These are phyloP conservation scores for Trichophaea hybrida DNA, from an alignment of 2,329 filamentous ascomycete genomes.

Conservation along the genomic window DNA sequence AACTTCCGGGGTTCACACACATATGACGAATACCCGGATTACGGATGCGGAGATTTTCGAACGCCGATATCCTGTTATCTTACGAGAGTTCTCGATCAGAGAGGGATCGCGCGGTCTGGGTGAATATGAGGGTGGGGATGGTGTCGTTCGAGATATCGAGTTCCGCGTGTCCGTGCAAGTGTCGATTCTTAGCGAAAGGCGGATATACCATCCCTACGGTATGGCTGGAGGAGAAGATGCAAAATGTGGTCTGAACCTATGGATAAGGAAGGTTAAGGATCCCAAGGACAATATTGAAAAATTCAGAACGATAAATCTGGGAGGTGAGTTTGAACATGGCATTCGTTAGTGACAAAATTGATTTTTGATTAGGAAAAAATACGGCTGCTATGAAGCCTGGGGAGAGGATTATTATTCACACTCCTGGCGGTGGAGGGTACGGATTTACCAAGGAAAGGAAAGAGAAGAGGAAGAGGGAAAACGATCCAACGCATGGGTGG, in stretches of 20 bases:
- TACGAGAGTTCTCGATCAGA: slow-evolving; percentile 55
- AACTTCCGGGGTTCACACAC: slow-evolving; percentile 61
- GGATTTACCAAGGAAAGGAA: slow-evolving; percentile 32
- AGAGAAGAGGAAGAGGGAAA: slow-evolving; percentile 42
- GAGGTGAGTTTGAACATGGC: slow-evolving; percentile 11
- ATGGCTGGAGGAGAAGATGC: slow-evolving; percentile 70
- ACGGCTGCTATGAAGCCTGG: slow-evolving; percentile 61
- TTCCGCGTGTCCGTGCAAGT: slow-evolving; percentile 65
- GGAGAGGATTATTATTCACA: slow-evolving; percentile 62
- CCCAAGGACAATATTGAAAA: slow-evolving; percentile 31
- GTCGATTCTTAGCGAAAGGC: slow-evolving; percentile 61
- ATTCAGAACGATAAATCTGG: slow-evolving; percentile 21
- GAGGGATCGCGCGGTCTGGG: slow-evolving; percentile 49
- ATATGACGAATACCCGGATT: slow-evolving; percentile 79
- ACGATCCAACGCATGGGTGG: slow-evolving; percentile 49
- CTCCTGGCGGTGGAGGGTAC: slow-evolving; percentile 63
- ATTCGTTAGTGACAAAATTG: slow-evolving; percentile 33
- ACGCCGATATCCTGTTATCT: slow-evolving; percentile 57
- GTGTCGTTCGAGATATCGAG: slow-evolving; percentile 65
- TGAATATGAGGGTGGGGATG: slow-evolving; percentile 57
- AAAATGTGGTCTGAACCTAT: slow-evolving; percentile 67
- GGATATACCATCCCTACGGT: slow-evolving; percentile 67
- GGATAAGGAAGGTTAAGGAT: slow-evolving; percentile 56
- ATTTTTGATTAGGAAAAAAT: slow-evolving; percentile 62
- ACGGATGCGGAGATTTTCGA: slow-evolving; percentile 71